A percentile compares a stretch with the other conserved stretches of the same genome.
These are phyloP conservation scores for Stagonosporopsis rhizophila DNA, from an alignment of 2,329 filamentous ascomycete species.

Conservation along the genomic window DNA sequence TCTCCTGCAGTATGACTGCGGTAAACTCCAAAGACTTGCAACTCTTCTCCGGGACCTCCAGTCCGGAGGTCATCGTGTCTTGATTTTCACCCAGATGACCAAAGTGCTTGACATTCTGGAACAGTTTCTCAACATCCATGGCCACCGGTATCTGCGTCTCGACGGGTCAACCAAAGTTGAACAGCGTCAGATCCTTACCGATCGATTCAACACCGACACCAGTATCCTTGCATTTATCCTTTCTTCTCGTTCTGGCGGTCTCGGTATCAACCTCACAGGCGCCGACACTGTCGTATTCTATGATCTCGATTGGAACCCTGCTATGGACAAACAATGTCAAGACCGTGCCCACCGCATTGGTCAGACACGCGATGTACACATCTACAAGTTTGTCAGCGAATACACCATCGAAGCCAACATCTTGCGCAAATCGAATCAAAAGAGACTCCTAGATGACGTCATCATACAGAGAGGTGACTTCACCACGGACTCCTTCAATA, in stretches of 20 bases:
- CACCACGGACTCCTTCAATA: constrained; percentile 94
- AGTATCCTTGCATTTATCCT: constrained; percentile 95
- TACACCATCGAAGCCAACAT: constrained; percentile 97
- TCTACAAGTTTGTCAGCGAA: constrained; percentile 73
- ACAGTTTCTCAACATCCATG: constrained; percentile 96
- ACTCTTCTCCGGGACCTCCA: constrained; percentile 85
- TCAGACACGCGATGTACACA: constrained; percentile 96
- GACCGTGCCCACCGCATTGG: constrained; percentile 97
- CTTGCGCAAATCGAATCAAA: constrained; percentile 93
- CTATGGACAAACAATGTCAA: constrained; percentile 99
- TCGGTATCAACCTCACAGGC: constrained; percentile 95
- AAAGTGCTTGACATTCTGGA: constrained; percentile 97
- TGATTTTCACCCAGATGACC: constrained; percentile 99
- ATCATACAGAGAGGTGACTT: constrained; percentile 99
- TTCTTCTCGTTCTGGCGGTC: constrained; percentile 89
- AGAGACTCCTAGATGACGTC: constrained; percentile 96
- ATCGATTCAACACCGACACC: constrained; percentile 94
- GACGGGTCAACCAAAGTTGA: constrained; percentile 98
- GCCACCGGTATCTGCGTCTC: constrained; percentile 92
- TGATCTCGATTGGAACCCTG: constrained; percentile 98
- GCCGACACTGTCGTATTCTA: constrained; percentile 99
- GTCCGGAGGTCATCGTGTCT: constrained; percentile 85
- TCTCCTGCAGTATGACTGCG: constrained; percentile 96
- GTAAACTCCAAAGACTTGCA: constrained; percentile 91
- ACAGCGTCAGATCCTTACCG: constrained; percentile 91